Conservation (phyloP, 257 asterid genomes). For the Capsicum rhomboideum region DNA sequence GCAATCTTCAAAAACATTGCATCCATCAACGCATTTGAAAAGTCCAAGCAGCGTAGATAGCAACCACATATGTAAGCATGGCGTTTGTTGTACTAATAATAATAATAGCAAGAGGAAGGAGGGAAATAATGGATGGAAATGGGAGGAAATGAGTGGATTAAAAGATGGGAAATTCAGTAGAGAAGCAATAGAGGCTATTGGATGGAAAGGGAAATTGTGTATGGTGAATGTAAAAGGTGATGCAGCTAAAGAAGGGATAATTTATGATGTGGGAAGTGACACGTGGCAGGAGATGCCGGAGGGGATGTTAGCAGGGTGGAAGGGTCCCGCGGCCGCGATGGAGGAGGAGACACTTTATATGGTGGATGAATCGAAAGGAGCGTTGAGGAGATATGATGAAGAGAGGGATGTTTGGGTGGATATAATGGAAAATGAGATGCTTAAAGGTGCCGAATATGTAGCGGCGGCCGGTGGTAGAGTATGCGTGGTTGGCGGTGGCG, state of each 20-base stretch:
- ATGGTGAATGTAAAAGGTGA: slow-evolving; percentile 74
- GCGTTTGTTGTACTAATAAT: neutral
- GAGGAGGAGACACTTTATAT: slow-evolving; percentile 51
- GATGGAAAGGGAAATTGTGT: slow-evolving; percentile 74
- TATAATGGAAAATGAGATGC: slow-evolving; percentile 22
- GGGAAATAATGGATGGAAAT: slow-evolving; percentile 16
- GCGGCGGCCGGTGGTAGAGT: slow-evolving; percentile 61
- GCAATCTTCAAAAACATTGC: no score
- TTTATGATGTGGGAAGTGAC: slow-evolving; percentile 30
- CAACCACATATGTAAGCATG: neutral
- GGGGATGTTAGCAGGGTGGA: slow-evolving; percentile 58
- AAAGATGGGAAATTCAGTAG: slow-evolving; percentile 70
- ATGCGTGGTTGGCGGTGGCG: slow-evolving; percentile 41
- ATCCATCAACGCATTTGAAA: no score
- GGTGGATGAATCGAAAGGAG: slow-evolving; percentile 64
- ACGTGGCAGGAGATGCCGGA: slow-evolving; percentile 50
- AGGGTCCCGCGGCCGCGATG: slow-evolving; percentile 71
- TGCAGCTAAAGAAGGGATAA: slow-evolving; percentile 44
- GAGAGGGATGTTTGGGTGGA: slow-evolving; percentile 46
- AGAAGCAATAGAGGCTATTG: slow-evolving; percentile 76
- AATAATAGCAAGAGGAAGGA: no score
- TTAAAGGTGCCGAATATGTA: slow-evolving; percentile 48
- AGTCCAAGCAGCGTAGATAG: no score
- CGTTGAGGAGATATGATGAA: slow-evolving; percentile 38
- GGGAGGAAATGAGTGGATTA: slow-evolving; percentile 49